Percentiles rank a stretch among this genome's conserved stretches.
Evolutionary conservation across 208 protist genomes (phyloP).

Genomic region (Naegleria fowleri): DNA sequence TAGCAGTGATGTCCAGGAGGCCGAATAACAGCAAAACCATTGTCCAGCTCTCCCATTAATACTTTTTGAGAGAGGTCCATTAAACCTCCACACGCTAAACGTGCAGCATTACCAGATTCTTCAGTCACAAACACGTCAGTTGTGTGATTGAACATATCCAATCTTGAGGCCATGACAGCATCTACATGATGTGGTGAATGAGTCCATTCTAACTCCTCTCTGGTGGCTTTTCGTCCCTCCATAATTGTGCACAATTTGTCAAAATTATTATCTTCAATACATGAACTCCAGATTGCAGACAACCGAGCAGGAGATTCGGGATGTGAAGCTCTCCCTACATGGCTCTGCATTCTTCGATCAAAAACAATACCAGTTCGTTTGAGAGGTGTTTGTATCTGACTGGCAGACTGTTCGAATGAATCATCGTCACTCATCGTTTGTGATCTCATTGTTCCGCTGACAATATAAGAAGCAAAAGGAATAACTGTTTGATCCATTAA

Average conservation of each 20-base stretch:
- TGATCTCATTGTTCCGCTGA: neutral
- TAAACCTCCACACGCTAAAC: neutral
- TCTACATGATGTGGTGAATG: conserved; percentile 25
- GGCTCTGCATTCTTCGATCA: neutral
- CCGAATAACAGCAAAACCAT: conserved; percentile 65
- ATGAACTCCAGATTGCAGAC: neutral
- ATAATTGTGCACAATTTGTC: neutral
- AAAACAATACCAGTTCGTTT: neutral
- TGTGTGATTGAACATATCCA: neutral
- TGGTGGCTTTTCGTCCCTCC: conserved; percentile 48
- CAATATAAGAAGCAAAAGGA: neutral
- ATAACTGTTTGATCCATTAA: neutral
- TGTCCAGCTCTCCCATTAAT: conserved; percentile 22
- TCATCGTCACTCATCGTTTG: neutral
- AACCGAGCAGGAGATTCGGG: neutral
- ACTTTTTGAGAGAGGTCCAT: conserved; percentile 22
- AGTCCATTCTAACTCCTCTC: conserved; percentile 62
- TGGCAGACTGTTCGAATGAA: too few species aligned
- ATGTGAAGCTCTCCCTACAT: neutral
- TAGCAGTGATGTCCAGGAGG: conserved; percentile 80
- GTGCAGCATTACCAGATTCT: conserved; percentile 26
- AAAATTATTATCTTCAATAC: neutral
- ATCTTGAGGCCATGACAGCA: neutral
- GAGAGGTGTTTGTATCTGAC: neutral
- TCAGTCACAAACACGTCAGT: conserved; percentile 24